Evolutionary conservation across 2,329 filamentous ascomycete genomes (phyloP), one percentile per base, ranked within the genome.

Genomic region (Whalleya microplaca): DNA sequence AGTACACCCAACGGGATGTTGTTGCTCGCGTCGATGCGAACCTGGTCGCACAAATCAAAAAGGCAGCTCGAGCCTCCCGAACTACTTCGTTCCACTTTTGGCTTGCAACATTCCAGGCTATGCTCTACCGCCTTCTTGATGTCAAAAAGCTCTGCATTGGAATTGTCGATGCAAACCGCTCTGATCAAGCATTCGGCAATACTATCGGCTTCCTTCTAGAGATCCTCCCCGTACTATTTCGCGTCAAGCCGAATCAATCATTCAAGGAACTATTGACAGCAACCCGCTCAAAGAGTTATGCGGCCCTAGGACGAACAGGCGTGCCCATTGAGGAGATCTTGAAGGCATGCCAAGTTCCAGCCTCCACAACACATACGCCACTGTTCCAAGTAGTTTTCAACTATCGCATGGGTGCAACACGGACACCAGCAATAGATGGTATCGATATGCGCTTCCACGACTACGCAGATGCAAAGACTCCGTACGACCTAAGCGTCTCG

Each of bases 71-170:
- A 20, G 23, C 47, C 43, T 62, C 66, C 20, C 64, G 68, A 41
- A 61, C 67, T 0, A 77, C 75, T 0, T 56, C 70, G 0, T 79
- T 78, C 61, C 76, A 80, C 49, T 71, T 79, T 56, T 73, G 75
- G 54, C 65, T 80, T 3, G 66, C 75, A 0, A 65, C 66, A 1
- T 71, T 76, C 52, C 53, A 72, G 12, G 62, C 65, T 1, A 40
- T 77, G 12, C 66, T 78, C 0, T 63, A 65, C 10, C 59, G 68
- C 0, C 64, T 72, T 2, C 48, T 68, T 1, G 67, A 70, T 21
- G 46, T 63, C 0, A 60, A 70, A 0, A 69, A 78, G n/a, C n/a
- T 80, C 19, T 68, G 59, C 45, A 77, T 81, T 49, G 79, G 78
- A 14, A 66, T 81, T 14, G 72, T 72, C 0, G 77, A 80, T 59